Conservation (phyloP, 768 basidiomycete genomes). For the Holtermannia corniformis region DNA sequence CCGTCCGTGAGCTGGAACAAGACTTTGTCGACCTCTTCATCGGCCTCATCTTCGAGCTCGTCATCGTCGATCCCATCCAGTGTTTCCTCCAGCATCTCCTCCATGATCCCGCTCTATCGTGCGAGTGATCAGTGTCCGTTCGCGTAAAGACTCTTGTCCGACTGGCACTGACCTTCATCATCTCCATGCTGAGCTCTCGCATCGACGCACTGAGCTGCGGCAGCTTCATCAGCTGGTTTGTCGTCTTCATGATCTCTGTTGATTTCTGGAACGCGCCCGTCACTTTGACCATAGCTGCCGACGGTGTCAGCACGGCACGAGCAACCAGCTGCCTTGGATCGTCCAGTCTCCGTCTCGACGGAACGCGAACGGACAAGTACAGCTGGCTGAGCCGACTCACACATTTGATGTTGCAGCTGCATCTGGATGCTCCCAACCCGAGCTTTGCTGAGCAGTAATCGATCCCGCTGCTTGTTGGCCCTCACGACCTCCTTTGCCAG, state of each 20-base stretch:
- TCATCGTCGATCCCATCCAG: constrained; percentile 78
- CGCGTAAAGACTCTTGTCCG: background rate
- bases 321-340: background rate
- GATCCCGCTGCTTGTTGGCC: constrained; percentile 87
- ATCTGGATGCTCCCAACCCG: constrained; percentile 78
- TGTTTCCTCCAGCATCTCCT: constrained; percentile 94
- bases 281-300: constrained; percentile 83
- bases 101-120: constrained; percentile 96
- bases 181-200: constrained; percentile 98
- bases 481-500: constrained; percentile 89
- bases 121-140: too few relatives aligned
- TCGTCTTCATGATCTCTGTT: constrained; percentile 96
- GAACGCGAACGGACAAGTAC: too few relatives aligned
- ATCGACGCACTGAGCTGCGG: constrained; percentile 87
- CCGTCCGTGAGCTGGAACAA: constrained; percentile 91
- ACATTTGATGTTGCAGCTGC: constrained; percentile 83
- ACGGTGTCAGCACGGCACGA: background rate
- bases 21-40: constrained; percentile 94
- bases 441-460: constrained; percentile 85
- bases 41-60: constrained; percentile 90
- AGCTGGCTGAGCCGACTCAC: constrained; percentile 47
- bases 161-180: constrained; percentile 70
- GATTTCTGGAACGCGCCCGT: constrained; percentile 97
- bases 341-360: background rate
- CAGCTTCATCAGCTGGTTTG: constrained; percentile 81